phyloP scores from a whole-genome alignment of 371 early-diverging fungal genomes.

The Syncephalastrum sp. region DNA sequence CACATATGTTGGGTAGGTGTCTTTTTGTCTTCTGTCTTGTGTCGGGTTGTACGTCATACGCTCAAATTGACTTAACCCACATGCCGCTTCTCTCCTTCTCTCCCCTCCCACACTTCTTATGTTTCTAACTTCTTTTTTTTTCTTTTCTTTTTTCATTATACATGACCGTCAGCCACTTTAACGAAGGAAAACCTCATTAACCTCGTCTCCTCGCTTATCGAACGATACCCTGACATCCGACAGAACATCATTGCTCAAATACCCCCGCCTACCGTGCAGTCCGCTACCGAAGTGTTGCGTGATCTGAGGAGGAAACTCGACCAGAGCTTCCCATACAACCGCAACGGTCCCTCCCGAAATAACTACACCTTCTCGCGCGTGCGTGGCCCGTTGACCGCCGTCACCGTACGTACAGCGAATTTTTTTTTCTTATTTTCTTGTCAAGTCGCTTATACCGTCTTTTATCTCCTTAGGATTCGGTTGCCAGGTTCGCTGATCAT shows the following conservation, averaged over 20 bases:
- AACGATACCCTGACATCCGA: conserved; percentile 70
- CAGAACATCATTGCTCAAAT: conserved; percentile 72
- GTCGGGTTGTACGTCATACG: background rate
- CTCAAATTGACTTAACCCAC: background rate
- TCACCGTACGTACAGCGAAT: conserved; percentile 47
- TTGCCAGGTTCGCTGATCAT: conserved; percentile 82
- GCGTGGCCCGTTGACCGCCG: conserved; percentile 69
- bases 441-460: background rate
- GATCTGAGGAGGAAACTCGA: conserved; percentile 70
- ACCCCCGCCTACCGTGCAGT: conserved; percentile 84
- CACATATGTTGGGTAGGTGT: conserved; percentile 32
- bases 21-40: background rate
- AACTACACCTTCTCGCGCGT: conserved; percentile 92
- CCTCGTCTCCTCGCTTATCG: conserved; percentile 71
- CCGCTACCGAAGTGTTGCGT: conserved; percentile 67
- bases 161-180: conserved; percentile 50
- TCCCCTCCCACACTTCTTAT: background rate
- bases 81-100: background rate
- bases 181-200: conserved; percentile 73
- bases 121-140: conserved; percentile 1
- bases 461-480: conserved; percentile 54
- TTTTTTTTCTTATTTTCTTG: background rate
- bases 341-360: conserved; percentile 75
- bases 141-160: background rate
- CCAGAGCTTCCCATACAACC: conserved; percentile 83